A percentile compares a stretch with the other conserved stretches of the same genome.
Evolutionary conservation across 2,329 filamentous ascomycete genomes (phyloP).

Genomic region (Colletotrichum scovillei): DNA sequence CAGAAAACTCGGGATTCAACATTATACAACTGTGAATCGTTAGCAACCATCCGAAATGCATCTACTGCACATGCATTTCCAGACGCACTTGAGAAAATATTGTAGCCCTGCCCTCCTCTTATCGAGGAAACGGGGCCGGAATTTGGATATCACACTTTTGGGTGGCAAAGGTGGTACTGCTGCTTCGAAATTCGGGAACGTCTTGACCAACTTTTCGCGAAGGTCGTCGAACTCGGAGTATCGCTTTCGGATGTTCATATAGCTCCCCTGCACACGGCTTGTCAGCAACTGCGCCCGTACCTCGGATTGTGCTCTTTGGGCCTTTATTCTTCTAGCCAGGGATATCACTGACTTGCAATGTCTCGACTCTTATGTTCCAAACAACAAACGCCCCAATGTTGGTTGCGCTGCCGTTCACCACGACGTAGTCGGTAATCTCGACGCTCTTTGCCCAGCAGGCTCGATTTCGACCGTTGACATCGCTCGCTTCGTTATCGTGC

Average conservation of each 20-base stretch:
- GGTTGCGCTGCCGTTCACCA: conserved; percentile 67
- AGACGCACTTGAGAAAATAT: conserved; percentile 89
- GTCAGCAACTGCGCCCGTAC: conserved; percentile 33
- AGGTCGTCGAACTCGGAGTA: conserved; percentile 96
- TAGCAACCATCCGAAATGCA: conserved; percentile 26
- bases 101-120: conserved; percentile 83
- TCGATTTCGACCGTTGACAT: conserved; percentile 61
- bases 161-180: conserved; percentile 92
- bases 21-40: conserved; percentile 77
- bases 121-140: conserved; percentile 87
- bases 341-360: conserved; percentile 75
- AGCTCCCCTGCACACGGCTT: conserved; percentile 60
- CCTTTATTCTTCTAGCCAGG: not conserved
- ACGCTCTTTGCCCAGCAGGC: conserved; percentile 76
- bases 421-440: conserved; percentile 65
- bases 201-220: conserved; percentile 76
- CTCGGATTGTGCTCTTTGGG: not conserved
- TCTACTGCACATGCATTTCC: not conserved
- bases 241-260: conserved; percentile 74
- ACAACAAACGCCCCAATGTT: conserved; percentile 91
- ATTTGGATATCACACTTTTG: conserved; percentile 90
- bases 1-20: conserved; percentile 92
- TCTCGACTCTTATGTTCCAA: conserved; percentile 91
- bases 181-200: conserved; percentile 85
- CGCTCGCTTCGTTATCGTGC: conserved; percentile 70